Percentiles rank a stretch among this genome's conserved stretches.
phyloP scores from a whole-genome alignment of 2,329 filamentous ascomycete genomes.

The Colletotrichum viniferum region DNA sequence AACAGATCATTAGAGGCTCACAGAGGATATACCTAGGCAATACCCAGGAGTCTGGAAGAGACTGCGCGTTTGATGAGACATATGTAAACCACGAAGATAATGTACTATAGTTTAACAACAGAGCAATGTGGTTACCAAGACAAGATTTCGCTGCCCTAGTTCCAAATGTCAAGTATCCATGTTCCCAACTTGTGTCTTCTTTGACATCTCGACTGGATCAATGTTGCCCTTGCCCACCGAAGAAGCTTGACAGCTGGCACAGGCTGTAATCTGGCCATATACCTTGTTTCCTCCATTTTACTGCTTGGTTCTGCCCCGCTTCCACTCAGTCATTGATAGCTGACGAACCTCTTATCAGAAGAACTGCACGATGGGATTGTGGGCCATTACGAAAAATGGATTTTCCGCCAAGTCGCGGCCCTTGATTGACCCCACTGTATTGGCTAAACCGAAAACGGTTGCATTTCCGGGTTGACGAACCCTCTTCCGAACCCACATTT shows the following conservation, averaged over 20 bases:
- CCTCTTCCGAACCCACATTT: background rate
- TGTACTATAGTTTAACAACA: background rate
- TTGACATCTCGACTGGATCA: background rate
- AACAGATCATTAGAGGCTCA: background rate
- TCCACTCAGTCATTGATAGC: background rate
- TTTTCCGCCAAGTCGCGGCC: background rate
- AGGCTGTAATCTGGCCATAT: background rate
- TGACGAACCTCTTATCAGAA: background rate
- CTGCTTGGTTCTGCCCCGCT: background rate
- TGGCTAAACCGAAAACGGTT: background rate
- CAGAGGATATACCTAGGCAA: background rate
- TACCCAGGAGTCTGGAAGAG: background rate
- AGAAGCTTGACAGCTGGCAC: background rate
- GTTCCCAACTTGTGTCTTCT: background rate
- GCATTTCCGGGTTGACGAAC: background rate
- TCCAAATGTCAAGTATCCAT: background rate
- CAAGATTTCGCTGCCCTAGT: background rate
- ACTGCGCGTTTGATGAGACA: background rate
- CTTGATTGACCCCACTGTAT: background rate
- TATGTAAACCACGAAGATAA: background rate
- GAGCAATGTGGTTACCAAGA: background rate
- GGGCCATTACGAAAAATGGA: background rate
- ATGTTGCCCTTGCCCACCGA: background rate
- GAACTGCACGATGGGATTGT: accelerated
- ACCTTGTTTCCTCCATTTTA: background rate